These are phyloP conservation scores for Rubia peregrina DNA, from an alignment of 305 asterid genomes.

Conservation along the genomic window DNA sequence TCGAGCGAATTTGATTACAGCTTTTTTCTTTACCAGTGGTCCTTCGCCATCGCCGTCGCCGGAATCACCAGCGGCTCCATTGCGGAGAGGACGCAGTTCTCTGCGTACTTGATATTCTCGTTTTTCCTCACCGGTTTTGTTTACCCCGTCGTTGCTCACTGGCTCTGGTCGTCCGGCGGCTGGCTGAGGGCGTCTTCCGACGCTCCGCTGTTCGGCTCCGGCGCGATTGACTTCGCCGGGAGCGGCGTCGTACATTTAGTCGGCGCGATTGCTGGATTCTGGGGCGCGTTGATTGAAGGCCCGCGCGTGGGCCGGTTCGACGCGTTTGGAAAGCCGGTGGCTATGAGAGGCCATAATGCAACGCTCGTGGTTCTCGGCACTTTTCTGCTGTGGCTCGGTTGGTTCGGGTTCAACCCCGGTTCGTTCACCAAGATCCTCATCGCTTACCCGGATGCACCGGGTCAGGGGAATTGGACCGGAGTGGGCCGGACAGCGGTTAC, in stretches of 20 bases:
- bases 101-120: slow-evolving; percentile 55
- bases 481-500: slow-evolving; percentile 65
- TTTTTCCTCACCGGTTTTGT: slow-evolving; percentile 64
- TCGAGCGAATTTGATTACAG: slow-evolving; percentile 42
- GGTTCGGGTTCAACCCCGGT: slow-evolving; percentile 80
- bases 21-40: slow-evolving; percentile 75
- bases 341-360: slow-evolving; percentile 65
- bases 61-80: slow-evolving; percentile 75
- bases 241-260: slow-evolving; percentile 70
- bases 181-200: slow-evolving; percentile 45
- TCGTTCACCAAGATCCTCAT: slow-evolving; percentile 51
- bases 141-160: slow-evolving; percentile 60
- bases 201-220: slow-evolving; percentile 43
- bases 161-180: slow-evolving; percentile 69
- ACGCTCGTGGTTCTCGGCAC: slow-evolving; percentile 70
- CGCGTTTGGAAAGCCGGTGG: slow-evolving; percentile 47
- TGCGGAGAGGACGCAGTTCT: slow-evolving; percentile 62
- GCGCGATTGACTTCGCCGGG: slow-evolving; percentile 71
- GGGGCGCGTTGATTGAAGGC: slow-evolving; percentile 62
- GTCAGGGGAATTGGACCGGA: slow-evolving; percentile 62
- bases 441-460: slow-evolving; percentile 28
- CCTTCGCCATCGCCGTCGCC: slow-evolving; percentile 75
- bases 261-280: slow-evolving; percentile 67
- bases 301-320: slow-evolving; percentile 72
- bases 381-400: slow-evolving; percentile 68